Evolutionary conservation across 352 stramenopile genomes (phyloP).

Genomic region (Phytopythium oedochilum): DNA sequence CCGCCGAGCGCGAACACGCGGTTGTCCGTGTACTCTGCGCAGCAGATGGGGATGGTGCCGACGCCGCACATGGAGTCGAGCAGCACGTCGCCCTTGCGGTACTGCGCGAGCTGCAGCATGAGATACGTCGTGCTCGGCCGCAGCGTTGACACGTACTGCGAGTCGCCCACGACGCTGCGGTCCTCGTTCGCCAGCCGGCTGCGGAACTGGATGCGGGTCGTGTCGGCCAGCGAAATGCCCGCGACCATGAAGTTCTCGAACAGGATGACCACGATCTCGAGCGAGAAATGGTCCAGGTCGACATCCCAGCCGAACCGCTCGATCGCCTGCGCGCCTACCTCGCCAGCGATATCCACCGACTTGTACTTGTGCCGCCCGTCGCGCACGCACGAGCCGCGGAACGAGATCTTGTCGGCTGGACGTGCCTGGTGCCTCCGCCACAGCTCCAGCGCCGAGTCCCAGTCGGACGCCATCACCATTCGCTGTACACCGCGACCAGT

Average conservation of each 20-base stretch:
- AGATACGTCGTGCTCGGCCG: conserved; percentile 72
- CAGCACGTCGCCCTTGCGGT: conserved; percentile 54
- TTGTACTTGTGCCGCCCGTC: conserved; percentile 74
- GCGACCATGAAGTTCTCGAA: conserved; percentile 67
- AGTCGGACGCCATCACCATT: conserved; percentile 44
- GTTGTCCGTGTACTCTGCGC: conserved; percentile 40
- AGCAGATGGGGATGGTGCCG: conserved; percentile 69
- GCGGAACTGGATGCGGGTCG: conserved; percentile 51
- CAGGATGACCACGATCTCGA: conserved; percentile 74
- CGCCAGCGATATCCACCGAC: conserved; percentile 53
- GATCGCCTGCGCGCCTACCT: conserved; percentile 50
- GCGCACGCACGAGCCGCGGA: conserved; percentile 74
- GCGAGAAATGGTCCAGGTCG: conserved; percentile 53
- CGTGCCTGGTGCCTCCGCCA: conserved; percentile 41
- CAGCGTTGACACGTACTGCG: conserved; percentile 74
- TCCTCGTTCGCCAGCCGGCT: conserved; percentile 71
- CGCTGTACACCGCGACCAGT: conserved; percentile 17
- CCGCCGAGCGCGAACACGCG: conserved; percentile 59
- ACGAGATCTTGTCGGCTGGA: conserved; percentile 30
- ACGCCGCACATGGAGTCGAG: conserved; percentile 82
- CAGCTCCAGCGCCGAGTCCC: conserved; percentile 45
- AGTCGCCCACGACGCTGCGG: conserved; percentile 39
- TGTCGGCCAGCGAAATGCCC: conserved; percentile 58
- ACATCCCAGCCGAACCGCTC: conserved; percentile 63
- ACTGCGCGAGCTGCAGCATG: conserved; percentile 64